These are phyloP conservation scores for Pichia insulana DNA, from an alignment of 805 yeast species.

Conservation along the genomic window DNA sequence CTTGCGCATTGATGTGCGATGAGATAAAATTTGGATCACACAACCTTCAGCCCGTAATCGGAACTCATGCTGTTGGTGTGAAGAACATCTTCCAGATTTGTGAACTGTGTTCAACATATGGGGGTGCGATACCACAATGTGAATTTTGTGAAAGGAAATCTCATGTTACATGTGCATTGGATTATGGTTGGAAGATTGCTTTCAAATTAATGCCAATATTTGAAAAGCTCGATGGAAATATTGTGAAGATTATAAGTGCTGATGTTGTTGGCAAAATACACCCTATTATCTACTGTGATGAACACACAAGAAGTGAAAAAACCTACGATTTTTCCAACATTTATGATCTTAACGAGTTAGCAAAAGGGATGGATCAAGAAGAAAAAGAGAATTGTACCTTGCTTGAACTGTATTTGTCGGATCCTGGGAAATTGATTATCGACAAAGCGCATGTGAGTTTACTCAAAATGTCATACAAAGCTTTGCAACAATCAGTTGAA, in stretches of 20 bases:
- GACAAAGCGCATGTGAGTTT: conserved; percentile 9
- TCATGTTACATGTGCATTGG: conserved; percentile 57
- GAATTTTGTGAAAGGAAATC: conserved; percentile 31
- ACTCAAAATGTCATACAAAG: conserved; percentile 7
- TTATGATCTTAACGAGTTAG: conserved; percentile 25
- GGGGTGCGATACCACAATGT: conserved; percentile 47
- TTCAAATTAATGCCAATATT: conserved; percentile 33
- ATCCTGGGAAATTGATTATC: conserved; percentile 15
- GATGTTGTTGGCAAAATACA: conserved; percentile 30
- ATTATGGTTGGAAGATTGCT: conserved; percentile 42
- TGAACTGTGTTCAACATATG: conserved; percentile 34
- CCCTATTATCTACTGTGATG: conserved; percentile 38
- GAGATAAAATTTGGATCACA: conserved; percentile 35
- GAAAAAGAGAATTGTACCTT: conserved; percentile 30
- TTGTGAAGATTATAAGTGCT: conserved; percentile 18
- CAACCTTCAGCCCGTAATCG: conserved; percentile 40
- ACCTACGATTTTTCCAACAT: conserved; percentile 14
- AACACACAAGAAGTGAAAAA: conserved; percentile 22
- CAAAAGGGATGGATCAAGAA: conserved; percentile 18
- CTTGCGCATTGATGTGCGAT: conserved; percentile 55
- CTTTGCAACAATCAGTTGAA: conserved; percentile 3
- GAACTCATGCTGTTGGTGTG: conserved; percentile 27
- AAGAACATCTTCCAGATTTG: conserved; percentile 31
- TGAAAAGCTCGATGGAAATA: conserved; percentile 9
- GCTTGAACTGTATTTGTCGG: conserved; percentile 34